These are phyloP conservation scores for Paracamarosporium sp. DNA, from an alignment of 2,329 filamentous ascomycete genomes.

Conservation along the genomic window DNA sequence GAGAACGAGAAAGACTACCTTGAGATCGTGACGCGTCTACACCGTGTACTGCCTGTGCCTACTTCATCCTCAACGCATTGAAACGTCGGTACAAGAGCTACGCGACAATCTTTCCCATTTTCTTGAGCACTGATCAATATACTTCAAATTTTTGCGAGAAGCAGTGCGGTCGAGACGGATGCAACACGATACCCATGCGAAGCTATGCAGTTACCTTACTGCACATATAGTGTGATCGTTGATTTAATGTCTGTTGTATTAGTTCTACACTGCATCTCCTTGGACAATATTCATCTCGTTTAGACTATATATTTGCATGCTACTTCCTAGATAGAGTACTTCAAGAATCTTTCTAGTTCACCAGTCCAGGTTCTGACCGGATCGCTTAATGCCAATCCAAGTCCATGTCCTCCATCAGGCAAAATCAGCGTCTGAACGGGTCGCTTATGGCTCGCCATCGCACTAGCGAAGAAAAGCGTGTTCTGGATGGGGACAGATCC, in stretches of 20 bases:
- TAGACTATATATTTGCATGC: too few species aligned
- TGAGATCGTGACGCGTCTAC: conserved; percentile 74
- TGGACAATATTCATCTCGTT: too few species aligned
- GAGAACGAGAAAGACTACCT: conserved; percentile 79
- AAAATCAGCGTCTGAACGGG: conserved; percentile 7
- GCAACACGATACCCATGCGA: too few species aligned
- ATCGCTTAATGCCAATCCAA: conserved; percentile 8
- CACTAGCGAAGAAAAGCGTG: conserved; percentile 8
- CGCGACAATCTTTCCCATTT: too few species aligned
- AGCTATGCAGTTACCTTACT: too few species aligned
- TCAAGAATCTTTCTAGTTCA: conserved; percentile 11
- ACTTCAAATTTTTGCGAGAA: too few species aligned
- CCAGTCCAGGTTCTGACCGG: conserved; percentile 11
- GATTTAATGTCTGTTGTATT: background rate
- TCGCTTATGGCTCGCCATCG: conserved; percentile 8
- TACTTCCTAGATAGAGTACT: background rate
- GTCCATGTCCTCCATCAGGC: conserved; percentile 10
- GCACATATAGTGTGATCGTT: too few species aligned
- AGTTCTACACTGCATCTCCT: background rate
- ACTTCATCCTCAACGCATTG: conserved; percentile 18
- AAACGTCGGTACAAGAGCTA: too few species aligned
- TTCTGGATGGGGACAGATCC: conserved; percentile 8
- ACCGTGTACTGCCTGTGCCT: conserved; percentile 78
- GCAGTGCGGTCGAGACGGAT: too few species aligned
- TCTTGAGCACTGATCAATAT: too few species aligned